Base-by-base conservation (phyloP, 2,329 filamentous ascomycete genomes). In the Aspergillus sp. region DNA sequence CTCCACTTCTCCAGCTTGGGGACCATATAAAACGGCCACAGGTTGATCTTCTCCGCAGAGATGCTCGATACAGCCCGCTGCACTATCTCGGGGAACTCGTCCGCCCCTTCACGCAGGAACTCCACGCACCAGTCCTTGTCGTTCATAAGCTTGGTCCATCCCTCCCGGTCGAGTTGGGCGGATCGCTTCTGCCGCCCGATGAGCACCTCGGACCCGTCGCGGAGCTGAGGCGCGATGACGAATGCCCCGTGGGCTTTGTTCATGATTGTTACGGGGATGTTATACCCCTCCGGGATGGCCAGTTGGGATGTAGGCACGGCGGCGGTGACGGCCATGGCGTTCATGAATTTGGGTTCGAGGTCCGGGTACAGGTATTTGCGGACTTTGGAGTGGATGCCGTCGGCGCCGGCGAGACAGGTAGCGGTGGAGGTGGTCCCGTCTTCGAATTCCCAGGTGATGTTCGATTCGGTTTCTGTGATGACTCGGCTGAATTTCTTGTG, bases 331-430 rank as follows among this genome's bases (percentile, higher is more conserved):
- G 71, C 78, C 4, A 79, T 66, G n/a, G 82, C 79, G 38, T 81
- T 81, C 1, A 80, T 81, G 66, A 85, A 87, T 1, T 72, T 76
- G 1, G 85, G 81, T 36, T 78, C 69, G 1, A 83, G 65, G 0
- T 80, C 76, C 0, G 84, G 82, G 49, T 82, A 77, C 0, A 88
- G 72, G 45, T 85, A 80, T 3, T 73, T 76, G 3, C 85, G 79
- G 0, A 87, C 82, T 0, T 73, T 76, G 0, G 84, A 87, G 67
- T 87, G 83, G 53, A 88, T 87, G 1, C 86, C 85, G 60, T 88
- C 85, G 0, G 84, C 83, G 0, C 84, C 85, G 15, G 87, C 74
- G 0, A 88, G 78, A 12, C 85, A 67, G 2, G 72, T 65, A 0
- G 82, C 81, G 0, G 65, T 69, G 1, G 65, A 73, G 0, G 67